These are phyloP conservation scores for Fomitopsis betulina DNA, from an alignment of 1,284 basidiomycete species.

Conservation along the genomic window DNA sequence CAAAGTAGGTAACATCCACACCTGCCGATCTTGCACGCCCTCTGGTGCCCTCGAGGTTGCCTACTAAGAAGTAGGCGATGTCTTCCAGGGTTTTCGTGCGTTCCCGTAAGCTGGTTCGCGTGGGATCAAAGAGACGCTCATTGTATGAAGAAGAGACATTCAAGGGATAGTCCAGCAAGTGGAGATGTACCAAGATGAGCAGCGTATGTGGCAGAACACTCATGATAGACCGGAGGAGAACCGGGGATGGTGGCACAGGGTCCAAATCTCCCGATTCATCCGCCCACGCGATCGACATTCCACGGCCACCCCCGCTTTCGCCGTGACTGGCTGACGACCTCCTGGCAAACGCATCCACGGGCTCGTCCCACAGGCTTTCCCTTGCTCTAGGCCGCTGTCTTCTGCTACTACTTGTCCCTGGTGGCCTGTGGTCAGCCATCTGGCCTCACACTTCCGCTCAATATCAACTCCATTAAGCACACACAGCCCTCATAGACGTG, in stretches of 20 bases:
- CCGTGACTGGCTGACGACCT: too few species aligned
- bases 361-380: neutral
- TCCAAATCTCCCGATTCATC: neutral
- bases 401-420: neutral
- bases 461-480: neutral
- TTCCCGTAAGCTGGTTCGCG: conserved; percentile 41
- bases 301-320: neutral
- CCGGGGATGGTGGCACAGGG: neutral
- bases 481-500: neutral
- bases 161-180: conserved; percentile 44
- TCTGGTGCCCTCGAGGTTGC: conserved; percentile 34
- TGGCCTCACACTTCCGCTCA: neutral
- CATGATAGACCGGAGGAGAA: conserved; percentile 4
- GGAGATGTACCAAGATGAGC: conserved; percentile 43
- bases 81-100: conserved; percentile 49
- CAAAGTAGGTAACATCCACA: conserved; percentile 4
- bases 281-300: neutral
- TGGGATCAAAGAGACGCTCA: conserved; percentile 40
- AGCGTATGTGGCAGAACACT: conserved; percentile 24
- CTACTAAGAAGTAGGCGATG: conserved; percentile 43
- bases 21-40: conserved; percentile 32
- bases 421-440: neutral
- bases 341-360: too few species aligned
- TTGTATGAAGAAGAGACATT: conserved; percentile 41
- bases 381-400: neutral